These are phyloP conservation scores for Aspergillaceae sp. DNA, from an alignment of 2,329 filamentous ascomycete species.

Conservation along the genomic window DNA sequence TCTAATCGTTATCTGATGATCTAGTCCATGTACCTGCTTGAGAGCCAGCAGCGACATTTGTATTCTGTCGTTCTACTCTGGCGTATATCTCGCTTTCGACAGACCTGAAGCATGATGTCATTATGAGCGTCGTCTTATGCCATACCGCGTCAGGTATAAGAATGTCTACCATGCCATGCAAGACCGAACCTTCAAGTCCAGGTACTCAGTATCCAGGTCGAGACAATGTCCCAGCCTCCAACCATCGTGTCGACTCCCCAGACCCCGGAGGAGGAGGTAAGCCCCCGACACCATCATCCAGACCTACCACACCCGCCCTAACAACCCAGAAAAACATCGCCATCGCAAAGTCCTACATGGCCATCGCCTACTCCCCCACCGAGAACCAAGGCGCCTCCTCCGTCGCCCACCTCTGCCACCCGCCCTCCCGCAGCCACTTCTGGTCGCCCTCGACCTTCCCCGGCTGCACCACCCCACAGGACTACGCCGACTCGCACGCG, in stretches of 20 bases:
- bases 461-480: conserved; percentile 27
- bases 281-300: background rate
- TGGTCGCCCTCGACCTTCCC: conserved; percentile 32
- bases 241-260: conserved; percentile 2
- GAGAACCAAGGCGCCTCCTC: conserved; percentile 26
- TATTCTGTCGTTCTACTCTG: too few species aligned
- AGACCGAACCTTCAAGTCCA: too few species aligned
- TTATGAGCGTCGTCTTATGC: too few species aligned
- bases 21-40: too few species aligned
- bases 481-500: conserved; percentile 30
- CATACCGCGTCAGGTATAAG: too few species aligned
- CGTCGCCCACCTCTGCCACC: conserved; percentile 26
- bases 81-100: too few species aligned
- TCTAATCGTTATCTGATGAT: too few species aligned
- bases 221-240: conserved; percentile 2
- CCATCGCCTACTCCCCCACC: conserved; percentile 28
- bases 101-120: too few species aligned
- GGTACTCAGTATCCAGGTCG: too few species aligned
- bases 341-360: conserved; percentile 30
- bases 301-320: background rate
- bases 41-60: too few species aligned
- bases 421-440: conserved; percentile 21
- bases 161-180: too few species aligned
- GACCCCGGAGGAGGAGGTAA: conserved; percentile 4
- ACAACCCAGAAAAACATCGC: conserved; percentile 17